Evolutionary conservation across 2,329 filamentous ascomycete species (phyloP).

Genomic region (Talaromyces pinophilus): DNA sequence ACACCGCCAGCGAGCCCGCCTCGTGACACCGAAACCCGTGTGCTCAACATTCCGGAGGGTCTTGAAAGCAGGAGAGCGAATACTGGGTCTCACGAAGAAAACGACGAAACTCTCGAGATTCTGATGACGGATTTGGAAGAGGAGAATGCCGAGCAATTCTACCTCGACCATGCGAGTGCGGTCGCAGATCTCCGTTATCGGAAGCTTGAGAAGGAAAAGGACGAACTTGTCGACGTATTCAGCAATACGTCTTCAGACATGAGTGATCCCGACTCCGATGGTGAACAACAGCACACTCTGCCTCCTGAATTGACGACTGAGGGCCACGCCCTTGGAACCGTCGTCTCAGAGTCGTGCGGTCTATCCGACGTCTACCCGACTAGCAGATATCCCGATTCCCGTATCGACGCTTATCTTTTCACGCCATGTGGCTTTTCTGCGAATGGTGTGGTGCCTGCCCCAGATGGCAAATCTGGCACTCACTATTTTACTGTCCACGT

Average conservation of each 20-base stretch:
- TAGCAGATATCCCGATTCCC: slow-evolving; percentile 84
- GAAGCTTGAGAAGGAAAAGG: slow-evolving; percentile 64
- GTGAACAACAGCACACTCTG: slow-evolving; percentile 46
- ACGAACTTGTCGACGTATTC: slow-evolving; percentile 71
- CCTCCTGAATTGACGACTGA: slow-evolving; percentile 82
- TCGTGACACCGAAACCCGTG: slow-evolving; percentile 59
- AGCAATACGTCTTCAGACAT: slow-evolving; percentile 69
- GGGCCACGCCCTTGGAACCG: slow-evolving; percentile 87
- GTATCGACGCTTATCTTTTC: slow-evolving; percentile 94
- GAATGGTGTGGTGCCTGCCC: slow-evolving; percentile 88
- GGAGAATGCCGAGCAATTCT: slow-evolving; percentile 67
- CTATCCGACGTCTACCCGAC: slow-evolving; percentile 86
- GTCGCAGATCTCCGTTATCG: slow-evolving; percentile 81
- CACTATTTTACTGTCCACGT: slow-evolving; percentile 99
- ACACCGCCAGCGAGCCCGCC: slow-evolving; percentile 79
- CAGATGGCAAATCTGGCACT: slow-evolving; percentile 59
- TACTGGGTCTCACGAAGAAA: slow-evolving; percentile 36
- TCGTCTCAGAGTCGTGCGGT: slow-evolving; percentile 87
- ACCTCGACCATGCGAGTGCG: slow-evolving; percentile 79
- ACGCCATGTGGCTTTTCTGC: slow-evolving; percentile 96
- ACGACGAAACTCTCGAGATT: slow-evolving; percentile 60
- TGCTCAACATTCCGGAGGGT: slow-evolving; percentile 55
- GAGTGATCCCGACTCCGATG: slow-evolving; percentile 58
- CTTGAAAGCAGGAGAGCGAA: slow-evolving; percentile 26
- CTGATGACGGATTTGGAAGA: slow-evolving; percentile 69